Evolutionary conservation across 306 rosid genomes (phyloP).

Genomic region (Castanea crenata): DNA sequence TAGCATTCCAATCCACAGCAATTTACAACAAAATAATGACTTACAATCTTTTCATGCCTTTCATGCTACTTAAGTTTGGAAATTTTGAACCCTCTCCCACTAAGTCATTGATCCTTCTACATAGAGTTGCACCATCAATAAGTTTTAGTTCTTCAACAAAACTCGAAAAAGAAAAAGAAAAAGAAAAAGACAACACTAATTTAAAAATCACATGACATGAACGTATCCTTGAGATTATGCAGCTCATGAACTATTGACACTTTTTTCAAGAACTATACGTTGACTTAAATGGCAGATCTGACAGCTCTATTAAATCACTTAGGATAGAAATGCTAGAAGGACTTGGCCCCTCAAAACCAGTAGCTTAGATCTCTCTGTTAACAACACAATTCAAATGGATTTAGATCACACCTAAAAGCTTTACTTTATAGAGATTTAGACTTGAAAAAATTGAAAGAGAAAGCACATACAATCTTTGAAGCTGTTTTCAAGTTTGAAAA

Average conservation of each 20-base stretch:
- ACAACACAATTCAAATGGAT: too few relatives aligned
- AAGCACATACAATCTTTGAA: constrained; percentile 14
- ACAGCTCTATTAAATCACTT: too few relatives aligned
- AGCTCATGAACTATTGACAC: not conserved
- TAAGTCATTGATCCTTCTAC: constrained; percentile 30
- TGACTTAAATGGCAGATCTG: too few relatives aligned
- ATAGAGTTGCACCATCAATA: not conserved
- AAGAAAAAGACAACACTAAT: too few relatives aligned
- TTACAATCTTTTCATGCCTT: constrained; percentile 9
- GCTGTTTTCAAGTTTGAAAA: constrained; percentile 9
- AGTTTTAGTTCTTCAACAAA: not conserved
- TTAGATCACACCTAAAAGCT: too few relatives aligned
- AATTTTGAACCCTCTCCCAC: constrained; percentile 14
- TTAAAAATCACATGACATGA: not conserved
- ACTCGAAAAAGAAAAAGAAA: too few relatives aligned
- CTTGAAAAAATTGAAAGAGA: not conserved
- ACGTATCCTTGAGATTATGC: not conserved
- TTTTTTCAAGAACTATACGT: not conserved
- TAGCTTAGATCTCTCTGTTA: too few relatives aligned
- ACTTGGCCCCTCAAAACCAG: too few relatives aligned
- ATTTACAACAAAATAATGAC: not conserved
- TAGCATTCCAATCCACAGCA: not conserved
- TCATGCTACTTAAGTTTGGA: constrained; percentile 10
- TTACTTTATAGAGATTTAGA: too few relatives aligned
- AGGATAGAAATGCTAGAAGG: too few relatives aligned